These are phyloP conservation scores for Aspergillus wentii DNA, from an alignment of 495 filamentous ascomycete genomes.

Conservation along the genomic window DNA sequence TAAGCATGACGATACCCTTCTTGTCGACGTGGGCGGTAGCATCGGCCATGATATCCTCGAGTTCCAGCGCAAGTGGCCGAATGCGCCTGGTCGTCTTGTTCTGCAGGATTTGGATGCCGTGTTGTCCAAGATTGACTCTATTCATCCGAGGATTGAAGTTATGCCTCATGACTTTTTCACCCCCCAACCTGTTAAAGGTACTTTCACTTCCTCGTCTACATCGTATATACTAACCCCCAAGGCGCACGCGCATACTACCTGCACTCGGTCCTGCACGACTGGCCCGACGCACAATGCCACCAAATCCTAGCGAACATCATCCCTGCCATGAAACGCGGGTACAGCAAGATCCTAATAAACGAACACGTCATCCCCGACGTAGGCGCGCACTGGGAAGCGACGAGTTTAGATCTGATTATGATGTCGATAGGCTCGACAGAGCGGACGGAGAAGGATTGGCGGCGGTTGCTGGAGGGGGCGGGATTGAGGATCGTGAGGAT, in stretches of 20 bases:
- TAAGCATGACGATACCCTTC: slow-evolving; percentile 12
- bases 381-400: slow-evolving; percentile 18
- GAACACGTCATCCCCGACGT: slow-evolving; percentile 24
- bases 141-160: slow-evolving; percentile 28
- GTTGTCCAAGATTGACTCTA: slow-evolving; percentile 1
- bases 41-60: slow-evolving; percentile 25
- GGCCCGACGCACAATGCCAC: slow-evolving; percentile 35
- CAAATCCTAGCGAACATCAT: slow-evolving; percentile 31
- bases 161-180: slow-evolving; percentile 45
- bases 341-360: slow-evolving; percentile 33
- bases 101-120: slow-evolving; percentile 30
- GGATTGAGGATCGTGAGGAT: slow-evolving; percentile 25
- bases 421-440: slow-evolving; percentile 16
- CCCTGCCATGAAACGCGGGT: slow-evolving; percentile 27
- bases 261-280: slow-evolving; percentile 27
- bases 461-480: slow-evolving; percentile 11
- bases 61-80: slow-evolving; percentile 26
- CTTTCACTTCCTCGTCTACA: slow-evolving; percentile 9
- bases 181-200: slow-evolving; percentile 41
- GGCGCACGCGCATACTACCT: slow-evolving; percentile 37
- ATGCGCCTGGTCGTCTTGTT: slow-evolving; percentile 22
- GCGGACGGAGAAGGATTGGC: slow-evolving; percentile 20
- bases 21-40: slow-evolving; percentile 34
- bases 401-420: slow-evolving; percentile 21
- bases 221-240: slow-evolving; percentile 5